Evolutionary conservation across 352 stramenopile genomes (phyloP).

Genomic region (Phytopythium vexans): DNA sequence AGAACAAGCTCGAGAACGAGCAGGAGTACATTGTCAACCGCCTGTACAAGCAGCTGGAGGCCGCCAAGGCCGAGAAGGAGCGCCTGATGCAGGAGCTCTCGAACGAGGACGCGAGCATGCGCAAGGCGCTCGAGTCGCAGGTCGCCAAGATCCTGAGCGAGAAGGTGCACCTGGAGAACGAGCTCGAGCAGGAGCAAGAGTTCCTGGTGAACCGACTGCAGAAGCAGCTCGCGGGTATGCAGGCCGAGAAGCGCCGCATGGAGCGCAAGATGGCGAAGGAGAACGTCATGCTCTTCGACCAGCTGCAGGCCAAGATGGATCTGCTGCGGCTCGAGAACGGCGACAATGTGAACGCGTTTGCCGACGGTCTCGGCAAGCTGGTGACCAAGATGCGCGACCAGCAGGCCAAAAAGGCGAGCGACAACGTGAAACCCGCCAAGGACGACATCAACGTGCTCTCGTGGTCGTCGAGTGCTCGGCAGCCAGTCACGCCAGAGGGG

Average conservation of each 20-base stretch:
- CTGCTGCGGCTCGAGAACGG: conserved; percentile 46
- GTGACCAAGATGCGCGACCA: conserved; percentile 51
- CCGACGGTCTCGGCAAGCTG: conserved; percentile 47
- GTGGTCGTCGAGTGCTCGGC: conserved; percentile 18
- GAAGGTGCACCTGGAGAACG: conserved; percentile 84
- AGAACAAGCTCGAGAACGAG: conserved; percentile 91
- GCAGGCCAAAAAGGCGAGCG: conserved; percentile 44
- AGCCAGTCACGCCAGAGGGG: conserved; percentile 44
- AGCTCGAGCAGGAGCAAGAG: conserved; percentile 87
- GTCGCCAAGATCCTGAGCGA: conserved; percentile 79
- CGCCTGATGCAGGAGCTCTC: conserved; percentile 63
- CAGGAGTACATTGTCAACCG: conserved; percentile 93
- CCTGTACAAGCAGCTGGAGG: conserved; percentile 81
- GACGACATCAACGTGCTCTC: conserved; percentile 64
- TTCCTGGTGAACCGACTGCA: conserved; percentile 85
- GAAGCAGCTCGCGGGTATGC: conserved; percentile 71
- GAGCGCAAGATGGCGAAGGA: conserved; percentile 77
- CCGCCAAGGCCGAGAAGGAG: conserved; percentile 66
- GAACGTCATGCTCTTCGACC: conserved; percentile 62
- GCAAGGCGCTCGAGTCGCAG: conserved; percentile 70
- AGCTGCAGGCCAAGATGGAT: conserved; percentile 66
- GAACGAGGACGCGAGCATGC: conserved; percentile 59
- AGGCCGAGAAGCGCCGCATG: conserved; percentile 67
- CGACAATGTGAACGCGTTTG: conserved; percentile 59
- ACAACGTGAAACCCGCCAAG: conserved; percentile 45